Base-by-base conservation (phyloP, 108 stramenopile genomes). In the Pseudonitzschia delicatissima region DNA sequence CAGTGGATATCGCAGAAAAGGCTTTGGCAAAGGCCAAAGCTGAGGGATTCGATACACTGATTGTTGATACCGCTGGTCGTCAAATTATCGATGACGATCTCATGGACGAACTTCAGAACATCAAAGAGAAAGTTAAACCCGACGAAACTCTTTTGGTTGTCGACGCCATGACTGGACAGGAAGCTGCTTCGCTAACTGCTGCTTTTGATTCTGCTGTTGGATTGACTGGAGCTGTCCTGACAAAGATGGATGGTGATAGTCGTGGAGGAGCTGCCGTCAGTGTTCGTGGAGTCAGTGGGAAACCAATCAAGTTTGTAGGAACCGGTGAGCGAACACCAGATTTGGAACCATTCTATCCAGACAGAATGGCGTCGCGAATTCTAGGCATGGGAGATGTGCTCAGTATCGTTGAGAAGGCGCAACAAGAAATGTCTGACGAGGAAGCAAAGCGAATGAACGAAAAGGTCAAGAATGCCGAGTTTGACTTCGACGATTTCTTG, bases 151-250 rank as follows among this genome's bases (percentile, higher is more conserved):
- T 98, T n/a, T 85, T 98, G 18, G 95, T 98, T 15, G 95, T 98
- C 7, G 97, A 98, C 74, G 95, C 96, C 45, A 97, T 98, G 96
- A 98, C 96, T 5, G 97, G 97, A 35, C 97, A 98, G 71, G 97
- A 95, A 57, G 97, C 97, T 12, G 97, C 97, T 6, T 87, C 92
- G 21, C 72, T 97, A 58, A 96, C 97, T 23, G 92, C 93, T 27
- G 80, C 92, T 2, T 96, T 98, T 72, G 91, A 98, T 82, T 77
- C 85, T 31, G 96, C 94, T 52, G 88, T 96, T 4, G 93, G 94
- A 32, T 81, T 98, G 21, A 86, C 97, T 7, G 97, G 97, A 23
- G 92, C 97, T 26, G 80, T 98, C 32, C 72, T 98, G 4, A 98
- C 97, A 11, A 98, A 98, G 70, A 62, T 95, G 62, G 97, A 97